Percentiles rank a stretch among this genome's conserved stretches.
Evolutionary conservation across 129 eudicot genomes (phyloP).

Genomic region (Centrapalus pauciflorus): DNA sequence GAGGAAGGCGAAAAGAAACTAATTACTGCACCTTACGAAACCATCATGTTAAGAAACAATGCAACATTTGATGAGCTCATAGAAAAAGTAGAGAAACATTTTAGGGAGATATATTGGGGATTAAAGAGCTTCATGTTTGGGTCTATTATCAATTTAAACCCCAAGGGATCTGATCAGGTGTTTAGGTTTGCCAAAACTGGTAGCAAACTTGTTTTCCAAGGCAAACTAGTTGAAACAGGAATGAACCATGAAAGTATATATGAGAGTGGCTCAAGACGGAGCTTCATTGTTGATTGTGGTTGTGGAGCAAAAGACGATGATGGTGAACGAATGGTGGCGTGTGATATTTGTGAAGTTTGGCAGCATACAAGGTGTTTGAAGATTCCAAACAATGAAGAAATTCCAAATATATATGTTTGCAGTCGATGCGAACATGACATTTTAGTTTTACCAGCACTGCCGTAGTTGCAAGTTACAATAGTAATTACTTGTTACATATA

Average conservation of each 20-base stretch:
- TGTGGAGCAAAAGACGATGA: slow-evolving; percentile 82
- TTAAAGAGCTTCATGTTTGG: slow-evolving; percentile 35
- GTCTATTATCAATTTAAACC: slow-evolving; percentile 35
- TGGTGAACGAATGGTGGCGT: slow-evolving; percentile 88
- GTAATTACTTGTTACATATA: neutral
- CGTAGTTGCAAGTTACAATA: slow-evolving; percentile 26
- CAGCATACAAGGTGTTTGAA: slow-evolving; percentile 81
- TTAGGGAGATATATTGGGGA: slow-evolving; percentile 63
- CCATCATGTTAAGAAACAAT: slow-evolving; percentile 36
- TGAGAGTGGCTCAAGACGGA: slow-evolving; percentile 28
- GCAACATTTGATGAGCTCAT: slow-evolving; percentile 61
- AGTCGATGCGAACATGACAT: slow-evolving; percentile 75
- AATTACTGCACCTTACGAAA: slow-evolving; percentile 46
- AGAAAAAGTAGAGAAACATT: slow-evolving; percentile 51
- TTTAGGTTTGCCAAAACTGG: slow-evolving; percentile 39
- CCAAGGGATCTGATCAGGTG: slow-evolving; percentile 49
- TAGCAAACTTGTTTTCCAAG: slow-evolving; percentile 51
- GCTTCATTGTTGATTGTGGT: slow-evolving; percentile 47
- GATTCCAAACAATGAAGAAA: slow-evolving; percentile 61
- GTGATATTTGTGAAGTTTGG: slow-evolving; percentile 92
- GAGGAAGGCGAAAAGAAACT: slow-evolving; percentile 20
- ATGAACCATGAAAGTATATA: slow-evolving; percentile 25
- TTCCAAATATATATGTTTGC: slow-evolving; percentile 74
- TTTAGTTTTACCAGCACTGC: slow-evolving; percentile 53
- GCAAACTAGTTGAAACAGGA: slow-evolving; percentile 25